These are phyloP conservation scores for Pisolithus tinctorius DNA, from an alignment of 768 basidiomycete species.

Conservation along the genomic window DNA sequence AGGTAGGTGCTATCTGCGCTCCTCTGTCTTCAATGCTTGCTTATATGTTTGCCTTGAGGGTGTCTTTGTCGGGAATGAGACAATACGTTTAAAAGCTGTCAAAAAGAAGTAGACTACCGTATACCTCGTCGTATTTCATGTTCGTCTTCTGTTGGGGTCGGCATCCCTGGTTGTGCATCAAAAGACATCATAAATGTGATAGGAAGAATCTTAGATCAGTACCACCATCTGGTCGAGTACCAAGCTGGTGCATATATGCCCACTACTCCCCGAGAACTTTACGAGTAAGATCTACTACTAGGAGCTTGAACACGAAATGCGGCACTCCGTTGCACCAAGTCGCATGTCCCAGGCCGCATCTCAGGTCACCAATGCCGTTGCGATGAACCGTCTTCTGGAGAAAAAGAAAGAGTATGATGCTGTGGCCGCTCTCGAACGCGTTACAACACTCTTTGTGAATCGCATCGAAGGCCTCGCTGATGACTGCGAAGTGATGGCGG, in stretches of 20 bases:
- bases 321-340: constrained; percentile 47
- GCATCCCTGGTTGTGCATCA: too few species aligned
- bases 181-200: too few species aligned
- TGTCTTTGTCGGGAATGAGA: constrained; percentile 90
- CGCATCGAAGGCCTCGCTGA: constrained; percentile 63
- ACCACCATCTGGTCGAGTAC: too few species aligned
- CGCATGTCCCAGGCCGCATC: constrained; percentile 44
- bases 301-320: constrained; percentile 29
- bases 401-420: constrained; percentile 82
- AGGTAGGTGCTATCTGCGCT: constrained; percentile 49
- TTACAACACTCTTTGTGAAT: constrained; percentile 55
- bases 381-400: constrained; percentile 52
- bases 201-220: too few species aligned
- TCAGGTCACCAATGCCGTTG: constrained; percentile 40
- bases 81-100: constrained; percentile 82
- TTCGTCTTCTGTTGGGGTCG: not conserved
- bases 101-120: constrained; percentile 80
- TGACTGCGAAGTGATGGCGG: constrained; percentile 72
- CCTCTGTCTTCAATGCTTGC: not conserved
- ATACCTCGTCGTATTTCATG: constrained; percentile 2
- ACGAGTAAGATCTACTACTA: not conserved
- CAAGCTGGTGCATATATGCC: too few species aligned
- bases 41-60: constrained; percentile 44
- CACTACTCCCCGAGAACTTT: not conserved
- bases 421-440: constrained; percentile 62